phyloP scores from a whole-genome alignment of 805 yeast species.

The Metschnikowia lochheadii region DNA sequence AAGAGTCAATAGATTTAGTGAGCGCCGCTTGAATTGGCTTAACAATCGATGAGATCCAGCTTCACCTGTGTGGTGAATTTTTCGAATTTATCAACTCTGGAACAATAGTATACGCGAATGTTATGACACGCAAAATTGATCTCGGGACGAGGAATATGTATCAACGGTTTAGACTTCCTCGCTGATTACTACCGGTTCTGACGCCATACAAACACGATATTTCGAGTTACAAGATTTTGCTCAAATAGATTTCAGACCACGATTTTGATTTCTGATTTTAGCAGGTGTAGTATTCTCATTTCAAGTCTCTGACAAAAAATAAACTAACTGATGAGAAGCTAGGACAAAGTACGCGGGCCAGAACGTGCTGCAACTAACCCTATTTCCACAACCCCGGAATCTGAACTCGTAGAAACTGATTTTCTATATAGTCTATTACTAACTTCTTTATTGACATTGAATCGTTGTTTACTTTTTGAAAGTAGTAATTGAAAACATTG shows the following conservation, averaged over 20 bases:
- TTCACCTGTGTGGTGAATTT: not conserved
- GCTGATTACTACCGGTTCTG: no score
- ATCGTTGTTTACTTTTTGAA: not conserved
- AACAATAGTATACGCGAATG: not conserved
- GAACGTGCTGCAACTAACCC: not conserved
- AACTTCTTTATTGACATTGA: not conserved
- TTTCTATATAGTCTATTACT: not conserved
- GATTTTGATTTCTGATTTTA: no score
- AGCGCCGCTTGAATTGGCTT: not conserved
- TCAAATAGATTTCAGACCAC: no score
- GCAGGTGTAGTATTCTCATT: no score
- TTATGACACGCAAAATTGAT: not conserved
- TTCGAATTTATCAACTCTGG: not conserved
- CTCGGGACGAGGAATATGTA: not conserved
- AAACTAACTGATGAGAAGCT: not conserved
- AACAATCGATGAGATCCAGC: not conserved
- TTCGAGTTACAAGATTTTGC: no score
- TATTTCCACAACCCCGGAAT: not conserved
- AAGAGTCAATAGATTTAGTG: not conserved
- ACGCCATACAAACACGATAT: no score
- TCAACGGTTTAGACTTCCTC: no score
- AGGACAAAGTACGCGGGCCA: not conserved
- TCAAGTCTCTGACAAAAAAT: not conserved
- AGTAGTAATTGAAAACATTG: not conserved
- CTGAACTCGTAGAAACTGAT: not conserved